Evolutionary conservation across 2,329 filamentous ascomycete species (phyloP), one percentile per base, ranked within the genome.

Genomic region (Chaetomium sp.): DNA sequence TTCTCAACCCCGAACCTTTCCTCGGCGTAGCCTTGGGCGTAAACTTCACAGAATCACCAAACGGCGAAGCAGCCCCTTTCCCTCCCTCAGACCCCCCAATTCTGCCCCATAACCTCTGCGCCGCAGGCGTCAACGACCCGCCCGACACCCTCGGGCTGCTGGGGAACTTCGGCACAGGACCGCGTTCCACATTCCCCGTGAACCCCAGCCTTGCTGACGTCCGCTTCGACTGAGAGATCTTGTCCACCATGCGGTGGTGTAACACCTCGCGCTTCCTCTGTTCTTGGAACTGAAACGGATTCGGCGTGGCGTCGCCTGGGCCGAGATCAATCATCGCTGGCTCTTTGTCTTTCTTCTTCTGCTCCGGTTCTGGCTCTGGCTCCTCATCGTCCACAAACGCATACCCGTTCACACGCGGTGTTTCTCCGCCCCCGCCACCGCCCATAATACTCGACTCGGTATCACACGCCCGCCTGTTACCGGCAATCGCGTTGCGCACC

Each of bases 381-480:
- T 81, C 78, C 49, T 87, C 88, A 55, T 95, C 90, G 63, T 96
- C 91, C 38, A 99, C 91, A 71, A 96, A 97, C 0, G 90, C 82
- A 69, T 96, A 99, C 1, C 94, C 94, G 60, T 95, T 95, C 0
- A 97, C 89, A 2, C 89, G 81, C 0, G 92, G 94, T 0, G 92
- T 97, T 70, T 95, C 91, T 12, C 86, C 87, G 1, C 77, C 76
- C 2, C 47, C 87, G 1, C 77, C 76, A 2, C 43, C 53, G 0
- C 64, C 63, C 2, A 78, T 78, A 8, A 75, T 69, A 4, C 71
- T 75, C 5, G 81, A 81, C 62, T 89, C 85, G 10, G 82, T 82
- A 32, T 85, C 81, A 7, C 77, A 79, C 2, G 77, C 74, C 7
- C 82, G 80, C 4, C 86, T 82, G 6, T 77, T 82, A 8, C 91